Evolutionary conservation across 352 stramenopile species (phyloP).

Genomic region (Pythium aquatile): DNA sequence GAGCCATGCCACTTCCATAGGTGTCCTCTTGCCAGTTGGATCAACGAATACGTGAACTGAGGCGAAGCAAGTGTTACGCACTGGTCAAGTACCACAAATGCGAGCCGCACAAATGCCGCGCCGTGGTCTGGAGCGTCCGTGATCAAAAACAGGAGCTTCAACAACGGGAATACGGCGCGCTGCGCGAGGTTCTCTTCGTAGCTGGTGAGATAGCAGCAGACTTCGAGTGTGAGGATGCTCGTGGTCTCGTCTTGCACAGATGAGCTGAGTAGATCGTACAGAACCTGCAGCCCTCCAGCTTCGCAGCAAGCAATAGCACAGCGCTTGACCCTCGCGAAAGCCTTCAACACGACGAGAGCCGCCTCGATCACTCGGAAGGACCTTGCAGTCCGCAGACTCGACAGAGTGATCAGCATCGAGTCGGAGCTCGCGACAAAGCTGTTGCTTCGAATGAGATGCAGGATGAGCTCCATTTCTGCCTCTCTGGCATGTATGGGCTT

Average conservation of each 20-base stretch:
- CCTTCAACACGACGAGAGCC: conserved; percentile 33
- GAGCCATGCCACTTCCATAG: conserved; percentile 27
- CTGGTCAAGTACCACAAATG: conserved; percentile 38
- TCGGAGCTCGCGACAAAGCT: background rate
- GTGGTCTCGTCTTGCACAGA: conserved; percentile 31
- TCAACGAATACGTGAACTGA: conserved; percentile 27
- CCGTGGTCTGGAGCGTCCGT: conserved; percentile 14
- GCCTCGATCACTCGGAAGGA: conserved; percentile 13
- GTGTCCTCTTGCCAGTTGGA: conserved; percentile 32
- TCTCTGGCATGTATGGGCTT: conserved; percentile 11
- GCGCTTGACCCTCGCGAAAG: conserved; percentile 29
- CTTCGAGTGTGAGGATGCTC: conserved; percentile 32
- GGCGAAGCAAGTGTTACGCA: conserved; percentile 27
- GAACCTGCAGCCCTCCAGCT: conserved; percentile 22
- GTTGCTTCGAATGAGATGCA: conserved; percentile 1
- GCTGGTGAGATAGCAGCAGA: conserved; percentile 37
- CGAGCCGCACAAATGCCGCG: conserved; percentile 21
- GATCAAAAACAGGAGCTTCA: conserved; percentile 36
- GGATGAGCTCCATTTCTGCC: conserved; percentile 7
- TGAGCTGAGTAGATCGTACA: conserved; percentile 38
- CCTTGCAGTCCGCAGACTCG: background rate
- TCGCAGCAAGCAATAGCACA: conserved; percentile 29
- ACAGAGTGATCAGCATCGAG: background rate
- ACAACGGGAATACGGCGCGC: conserved; percentile 16
- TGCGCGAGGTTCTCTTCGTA: conserved; percentile 30